Evolutionary conservation across 1,139 yeast species (phyloP).

Genomic region (Arxiozyma slooffiae): DNA sequence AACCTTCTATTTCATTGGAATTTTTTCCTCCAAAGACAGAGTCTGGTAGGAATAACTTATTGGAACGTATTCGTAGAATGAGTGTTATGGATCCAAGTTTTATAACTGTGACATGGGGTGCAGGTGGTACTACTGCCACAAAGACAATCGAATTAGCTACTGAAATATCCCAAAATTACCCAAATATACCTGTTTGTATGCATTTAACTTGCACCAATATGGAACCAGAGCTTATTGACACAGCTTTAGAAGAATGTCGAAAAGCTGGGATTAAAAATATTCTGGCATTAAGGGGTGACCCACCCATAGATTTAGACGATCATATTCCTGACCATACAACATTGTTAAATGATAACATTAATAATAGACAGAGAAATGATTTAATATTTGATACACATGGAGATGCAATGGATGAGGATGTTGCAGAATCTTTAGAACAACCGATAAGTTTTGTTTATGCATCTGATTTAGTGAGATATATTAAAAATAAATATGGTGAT

Average conservation of each 20-base stretch:
- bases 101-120: conserved; percentile 96
- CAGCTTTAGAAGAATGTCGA: conserved; percentile 67
- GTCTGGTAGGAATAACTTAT: conserved; percentile 70
- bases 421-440: neutral
- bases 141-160: conserved; percentile 78
- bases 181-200: conserved; percentile 69
- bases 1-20: conserved; percentile 77
- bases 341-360: neutral
- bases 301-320: conserved; percentile 61
- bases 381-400: conserved; percentile 30
- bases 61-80: conserved; percentile 84
- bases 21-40: conserved; percentile 96
- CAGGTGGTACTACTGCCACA: conserved; percentile 90
- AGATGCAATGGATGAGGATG: conserved; percentile 9
- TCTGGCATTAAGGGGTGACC: conserved; percentile 90
- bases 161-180: conserved; percentile 64
- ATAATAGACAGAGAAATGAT: conserved; percentile 34
- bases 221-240: conserved; percentile 63
- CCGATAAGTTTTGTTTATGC: conserved; percentile 57
- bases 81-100: conserved; percentile 72
- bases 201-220: conserved; percentile 96
- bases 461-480: conserved; percentile 73
- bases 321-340: conserved; percentile 10
- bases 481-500: conserved; percentile 57
- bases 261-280: conserved; percentile 71